Evolutionary conservation across 176 grass and related monocot species (phyloP).

Genomic region (Oryza coarctata): DNA sequence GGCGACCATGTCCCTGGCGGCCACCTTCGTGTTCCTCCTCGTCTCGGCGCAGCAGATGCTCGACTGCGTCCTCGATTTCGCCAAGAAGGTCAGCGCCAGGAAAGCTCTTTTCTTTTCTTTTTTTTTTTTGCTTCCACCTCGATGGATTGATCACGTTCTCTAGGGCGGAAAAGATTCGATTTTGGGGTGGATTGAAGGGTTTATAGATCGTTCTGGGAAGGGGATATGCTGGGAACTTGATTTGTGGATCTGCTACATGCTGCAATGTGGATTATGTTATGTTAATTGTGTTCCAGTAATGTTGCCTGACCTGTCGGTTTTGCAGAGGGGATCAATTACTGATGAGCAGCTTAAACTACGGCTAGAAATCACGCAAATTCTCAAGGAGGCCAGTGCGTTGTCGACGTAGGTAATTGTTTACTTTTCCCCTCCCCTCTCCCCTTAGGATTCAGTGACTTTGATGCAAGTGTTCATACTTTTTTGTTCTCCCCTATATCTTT

Average conservation of each 20-base stretch:
- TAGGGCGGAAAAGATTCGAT: not conserved
- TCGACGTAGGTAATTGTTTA: conserved; percentile 53
- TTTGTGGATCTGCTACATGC: conserved; percentile 10
- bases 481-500: not conserved
- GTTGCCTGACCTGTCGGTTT: conserved; percentile 13
- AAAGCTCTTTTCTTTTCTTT: not conserved
- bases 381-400: conserved; percentile 70
- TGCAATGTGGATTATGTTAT: not conserved
- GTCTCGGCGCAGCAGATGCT: conserved; percentile 62
- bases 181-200: not conserved
- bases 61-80: conserved; percentile 62
- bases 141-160: not conserved
- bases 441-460: not conserved
- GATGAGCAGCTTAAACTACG: conserved; percentile 61
- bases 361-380: conserved; percentile 65
- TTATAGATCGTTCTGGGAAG: not conserved
- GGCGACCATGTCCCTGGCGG: conserved; percentile 51
- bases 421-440: not conserved
- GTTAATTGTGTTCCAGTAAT: not conserved
- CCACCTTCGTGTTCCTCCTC: conserved; percentile 70
- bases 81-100: conserved; percentile 52
- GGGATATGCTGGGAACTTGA: not conserved
- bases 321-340: conserved; percentile 60
- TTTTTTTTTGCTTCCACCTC: not conserved
- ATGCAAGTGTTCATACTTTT: not conserved